Base-by-base conservation (phyloP, 2,329 filamentous ascomycete species). In the Hymenoscyphus linearis region DNA sequence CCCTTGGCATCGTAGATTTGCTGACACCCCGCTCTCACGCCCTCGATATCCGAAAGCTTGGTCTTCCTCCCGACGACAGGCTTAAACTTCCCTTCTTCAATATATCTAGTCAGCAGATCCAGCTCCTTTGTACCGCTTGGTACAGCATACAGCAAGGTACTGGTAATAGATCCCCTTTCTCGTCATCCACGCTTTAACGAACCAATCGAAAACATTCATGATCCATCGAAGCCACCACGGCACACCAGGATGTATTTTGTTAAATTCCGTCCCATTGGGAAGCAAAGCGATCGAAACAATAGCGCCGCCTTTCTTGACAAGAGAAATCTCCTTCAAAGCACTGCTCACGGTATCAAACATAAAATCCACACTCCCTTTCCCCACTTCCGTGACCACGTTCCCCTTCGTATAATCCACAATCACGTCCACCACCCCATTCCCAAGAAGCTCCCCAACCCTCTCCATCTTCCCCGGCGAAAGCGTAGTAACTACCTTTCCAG, bases 401-500 rank as follows among this genome's bases (percentile, higher is more conserved):
- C 70, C 64, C 36, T 71, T 74, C 27, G 69, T 75, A 62, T 78
- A 78, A 66, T 77, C 76, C 26, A 78, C 72, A 26, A 76, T 63
- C 34, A 76, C 64, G 66, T 79, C 77, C 0, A 76, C 74, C 0
- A 73, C 70, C 0, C 70, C 72, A 27, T 76, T 68, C 1, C 76
- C 76, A 9, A 79, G 67, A 6, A 76, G 65, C 58, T 76, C 73
- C 3, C 67, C 60, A 1, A 78, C 67, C 58, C 68, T 73, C 0
- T 71, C 57, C 0, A 80, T 66, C 64, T 80, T 80, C 14, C 71
- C 62, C 1, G 76, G 77, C 1, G 76, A 79, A 1, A 80, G 72
- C 0, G 78, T 79, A 0, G 76, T 79, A 44, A 80, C 77, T 31
- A 79, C 76, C 57, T 76, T 78, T 18, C 71, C 73, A 1, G 76